A percentile compares a stretch with the other conserved stretches of the same genome.
phyloP scores from a whole-genome alignment of 805 yeast genomes.

The Lipomyces spencermartinsiae region DNA sequence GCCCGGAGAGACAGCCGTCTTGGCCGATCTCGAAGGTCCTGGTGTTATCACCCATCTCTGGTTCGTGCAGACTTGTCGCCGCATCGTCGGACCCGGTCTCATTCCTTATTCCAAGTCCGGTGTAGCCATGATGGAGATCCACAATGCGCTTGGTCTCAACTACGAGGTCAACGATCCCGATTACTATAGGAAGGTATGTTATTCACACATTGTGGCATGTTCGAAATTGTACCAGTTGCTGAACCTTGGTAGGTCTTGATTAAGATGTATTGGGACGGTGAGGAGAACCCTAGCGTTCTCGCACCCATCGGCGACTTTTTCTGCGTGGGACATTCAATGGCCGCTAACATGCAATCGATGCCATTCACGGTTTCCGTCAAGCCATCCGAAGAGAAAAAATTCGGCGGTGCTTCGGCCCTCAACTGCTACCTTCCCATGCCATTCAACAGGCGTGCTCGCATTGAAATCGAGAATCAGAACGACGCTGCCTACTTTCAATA shows the following conservation, averaged over 20 bases:
- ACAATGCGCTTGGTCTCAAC: slow-evolving; percentile 3
- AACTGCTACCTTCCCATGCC: slow-evolving; percentile 3
- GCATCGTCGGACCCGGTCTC: neutral
- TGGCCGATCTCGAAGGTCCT: slow-evolving; percentile 1
- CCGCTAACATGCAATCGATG: neutral
- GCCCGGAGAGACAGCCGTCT: neutral
- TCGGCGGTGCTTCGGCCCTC: neutral
- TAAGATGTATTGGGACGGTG: neutral
- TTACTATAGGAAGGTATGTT: neutral
- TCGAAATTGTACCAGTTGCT: neutral
- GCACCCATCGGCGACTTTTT: slow-evolving; percentile 5
- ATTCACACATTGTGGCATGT: neutral
- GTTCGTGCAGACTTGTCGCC: slow-evolving; percentile 1
- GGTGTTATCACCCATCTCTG: neutral
- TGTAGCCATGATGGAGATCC: slow-evolving; percentile 5
- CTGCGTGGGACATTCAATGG: neutral
- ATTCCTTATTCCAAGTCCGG: neutral
- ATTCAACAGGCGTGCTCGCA: slow-evolving; percentile 1
- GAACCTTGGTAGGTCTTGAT: neutral
- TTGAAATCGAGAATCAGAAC: slow-evolving; percentile 5
- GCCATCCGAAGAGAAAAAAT: neutral
- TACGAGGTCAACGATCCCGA: slow-evolving; percentile 1
- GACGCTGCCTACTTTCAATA: neutral
- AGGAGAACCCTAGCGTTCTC: neutral
- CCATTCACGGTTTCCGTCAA: slow-evolving; percentile 2